These are phyloP conservation scores for Nannizzia gypsea DNA, from an alignment of 2,329 filamentous ascomycete genomes.

Conservation along the genomic window DNA sequence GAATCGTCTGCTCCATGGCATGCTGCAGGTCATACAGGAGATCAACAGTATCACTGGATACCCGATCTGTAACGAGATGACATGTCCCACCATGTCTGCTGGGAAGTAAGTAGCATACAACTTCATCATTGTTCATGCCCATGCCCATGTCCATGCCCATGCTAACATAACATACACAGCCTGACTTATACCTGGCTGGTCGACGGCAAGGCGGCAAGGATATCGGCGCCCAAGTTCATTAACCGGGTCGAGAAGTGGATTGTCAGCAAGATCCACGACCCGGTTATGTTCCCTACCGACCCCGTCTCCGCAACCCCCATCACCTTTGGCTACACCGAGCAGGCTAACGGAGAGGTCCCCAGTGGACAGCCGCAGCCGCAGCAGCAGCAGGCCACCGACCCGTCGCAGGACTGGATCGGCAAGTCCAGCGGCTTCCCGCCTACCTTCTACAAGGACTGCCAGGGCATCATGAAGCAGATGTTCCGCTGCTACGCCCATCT, in stretches of 20 bases:
- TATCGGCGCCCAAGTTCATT: slow-evolving; percentile 88
- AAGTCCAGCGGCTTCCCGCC: slow-evolving; percentile 87
- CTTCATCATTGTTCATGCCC: neutral
- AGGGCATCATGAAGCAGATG: slow-evolving; percentile 94
- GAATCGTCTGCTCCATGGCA: slow-evolving; percentile 76
- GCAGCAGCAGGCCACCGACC: slow-evolving; percentile 36
- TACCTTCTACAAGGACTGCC: slow-evolving; percentile 79
- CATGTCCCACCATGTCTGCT: slow-evolving; percentile 87
- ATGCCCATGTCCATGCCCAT: neutral
- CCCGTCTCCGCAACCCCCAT: slow-evolving; percentile 50
- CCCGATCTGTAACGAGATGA: slow-evolving; percentile 70
- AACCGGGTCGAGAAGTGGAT: slow-evolving; percentile 96
- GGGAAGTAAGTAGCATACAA: slow-evolving; percentile 58
- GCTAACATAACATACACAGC: slow-evolving; percentile 38
- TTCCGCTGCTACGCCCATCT: slow-evolving; percentile 96
- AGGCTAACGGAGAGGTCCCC: slow-evolving; percentile 39
- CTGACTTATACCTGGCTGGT: slow-evolving; percentile 97
- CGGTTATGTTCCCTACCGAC: slow-evolving; percentile 80
- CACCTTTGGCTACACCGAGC: slow-evolving; percentile 25
- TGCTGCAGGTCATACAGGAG: slow-evolving; percentile 79
- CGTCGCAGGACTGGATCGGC: slow-evolving; percentile 65
- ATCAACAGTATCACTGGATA: slow-evolving; percentile 62
- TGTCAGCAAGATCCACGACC: slow-evolving; percentile 85
- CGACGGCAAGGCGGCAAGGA: slow-evolving; percentile 74
- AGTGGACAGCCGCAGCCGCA: slow-evolving; percentile 30